Percentiles rank a stretch among this genome's conserved stretches.
These are phyloP conservation scores for Mesembryanthemum crystallinum DNA, from an alignment of 148 eudicot genomes.

Conservation along the genomic window DNA sequence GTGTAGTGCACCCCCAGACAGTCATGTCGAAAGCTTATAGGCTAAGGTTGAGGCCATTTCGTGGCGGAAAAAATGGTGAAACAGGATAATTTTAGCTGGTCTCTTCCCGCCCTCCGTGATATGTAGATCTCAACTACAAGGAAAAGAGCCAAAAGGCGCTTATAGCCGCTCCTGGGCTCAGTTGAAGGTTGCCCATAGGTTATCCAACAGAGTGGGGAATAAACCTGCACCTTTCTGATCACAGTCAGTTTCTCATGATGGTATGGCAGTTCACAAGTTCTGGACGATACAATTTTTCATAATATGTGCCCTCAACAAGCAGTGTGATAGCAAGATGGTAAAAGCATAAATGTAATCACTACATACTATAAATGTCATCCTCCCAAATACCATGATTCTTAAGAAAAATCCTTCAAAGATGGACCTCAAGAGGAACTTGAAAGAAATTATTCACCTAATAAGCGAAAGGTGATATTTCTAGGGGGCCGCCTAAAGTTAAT, in stretches of 20 bases:
- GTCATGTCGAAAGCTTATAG: background rate
- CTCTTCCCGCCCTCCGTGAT: background rate
- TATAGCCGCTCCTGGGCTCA: background rate
- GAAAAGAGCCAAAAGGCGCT: background rate
- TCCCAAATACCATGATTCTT: background rate
- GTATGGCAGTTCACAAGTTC: background rate
- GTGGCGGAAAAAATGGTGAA: background rate
- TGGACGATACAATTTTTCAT: background rate
- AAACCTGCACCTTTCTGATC: background rate
- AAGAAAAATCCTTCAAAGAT: background rate
- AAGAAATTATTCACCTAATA: background rate
- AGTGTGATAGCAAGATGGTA: background rate
- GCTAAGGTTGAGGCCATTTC: background rate
- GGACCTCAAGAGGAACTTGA: background rate
- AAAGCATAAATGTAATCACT: background rate
- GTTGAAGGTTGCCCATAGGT: background rate
- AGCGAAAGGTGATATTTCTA: too few relatives aligned
- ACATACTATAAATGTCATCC: background rate
- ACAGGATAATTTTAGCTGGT: background rate
- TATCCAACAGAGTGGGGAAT: background rate
- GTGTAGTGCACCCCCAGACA: too few relatives aligned
- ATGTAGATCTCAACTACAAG: background rate
- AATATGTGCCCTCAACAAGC: background rate
- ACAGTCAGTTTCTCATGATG: background rate
- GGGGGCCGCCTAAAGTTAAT: too few relatives aligned